Base-by-base conservation (phyloP, 208 protist genomes). In the Leishmania gerbilli region DNA sequence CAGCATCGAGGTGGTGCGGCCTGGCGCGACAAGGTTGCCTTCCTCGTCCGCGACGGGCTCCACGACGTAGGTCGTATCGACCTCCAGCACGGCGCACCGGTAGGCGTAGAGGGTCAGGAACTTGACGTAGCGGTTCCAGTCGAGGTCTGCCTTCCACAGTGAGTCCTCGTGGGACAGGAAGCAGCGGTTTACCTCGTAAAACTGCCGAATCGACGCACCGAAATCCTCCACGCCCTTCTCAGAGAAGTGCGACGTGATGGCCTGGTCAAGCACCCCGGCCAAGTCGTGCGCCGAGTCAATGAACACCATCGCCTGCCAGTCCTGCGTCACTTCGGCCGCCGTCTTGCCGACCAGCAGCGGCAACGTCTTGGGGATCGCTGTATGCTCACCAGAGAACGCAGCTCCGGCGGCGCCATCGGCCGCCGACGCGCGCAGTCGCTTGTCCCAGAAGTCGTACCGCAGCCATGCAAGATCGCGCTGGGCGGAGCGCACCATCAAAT, bases 391-490 rank as follows among this genome's bases (percentile, higher is more conserved):
- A 1, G 49, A 40, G 40, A 64, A 45, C 69, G 64, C 64, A 67
- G 81, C 37, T n/a, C 51, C 56, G 19, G 67, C 21, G 4, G 69
- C 27, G 8, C 27, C n/a, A 15, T 51, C 24, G 3, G 80, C 55
- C 21, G 62, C 45, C 11, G 34, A 51, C 19, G 76, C 51, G 34
- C 79, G 85, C 74, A 80, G 79, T 2, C 86, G 92, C 68, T 86
- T 85, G 34, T 95, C 88, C 92, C 94, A 97, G 80, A 96, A 97
- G 77, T 97, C 92, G 83, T 97, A 97, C 15, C 89, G 90, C 71
- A 97, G 86, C 94, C 94, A 97, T 60, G 79, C 45, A n/a, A 96
- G 76, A 58, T 96, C 90, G 45, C 82, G 83, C 80, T 96, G 92
- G 37, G 90, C 85, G 19, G 92, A 94, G 71, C 90, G 92, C 62